Evolutionary conservation across 2,329 filamentous ascomycete species (phyloP).

Genomic region (Peltaster fructicola): DNA sequence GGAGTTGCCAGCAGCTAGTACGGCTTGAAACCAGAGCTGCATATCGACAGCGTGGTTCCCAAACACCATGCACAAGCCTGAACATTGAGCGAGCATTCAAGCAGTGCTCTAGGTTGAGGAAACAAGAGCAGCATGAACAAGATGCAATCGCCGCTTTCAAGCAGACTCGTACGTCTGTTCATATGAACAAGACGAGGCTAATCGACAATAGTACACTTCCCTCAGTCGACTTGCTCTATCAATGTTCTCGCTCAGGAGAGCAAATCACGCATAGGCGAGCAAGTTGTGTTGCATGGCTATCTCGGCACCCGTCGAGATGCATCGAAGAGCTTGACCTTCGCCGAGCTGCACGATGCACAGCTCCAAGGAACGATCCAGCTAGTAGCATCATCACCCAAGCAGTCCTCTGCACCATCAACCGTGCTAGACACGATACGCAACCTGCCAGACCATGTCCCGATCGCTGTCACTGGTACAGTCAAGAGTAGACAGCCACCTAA

Average conservation of each 20-base stretch:
- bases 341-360: slow-evolving; percentile 32
- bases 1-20: too few species aligned
- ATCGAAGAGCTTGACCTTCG: slow-evolving; percentile 54
- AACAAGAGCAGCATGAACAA: slow-evolving; percentile 1
- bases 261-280: slow-evolving; percentile 10
- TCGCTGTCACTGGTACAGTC: slow-evolving; percentile 34
- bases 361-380: slow-evolving; percentile 23
- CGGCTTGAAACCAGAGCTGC: too few species aligned
- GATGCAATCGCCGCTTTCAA: slow-evolving; percentile 14
- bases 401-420: slow-evolving; percentile 13
- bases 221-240: slow-evolving; percentile 24
- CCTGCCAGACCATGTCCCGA: slow-evolving; percentile 30
- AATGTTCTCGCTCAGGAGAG: slow-evolving; percentile 13
- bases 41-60: too few species aligned
- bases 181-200: too few species aligned
- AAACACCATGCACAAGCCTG: too few species aligned
- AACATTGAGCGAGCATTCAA: too few species aligned
- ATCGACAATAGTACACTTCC: slow-evolving; percentile 30
- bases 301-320: slow-evolving; percentile 50
- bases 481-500: slow-evolving; percentile 22
- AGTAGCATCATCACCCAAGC: too few species aligned
- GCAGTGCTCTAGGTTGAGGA: too few species aligned
- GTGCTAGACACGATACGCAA: slow-evolving; percentile 11
- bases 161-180: too few species aligned
- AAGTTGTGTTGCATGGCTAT: slow-evolving; percentile 50